Evolutionary conservation across 192 early-diverging fungal genomes (phyloP), one percentile per base, ranked within the genome.

Genomic region (Linnemannia zychae): DNA sequence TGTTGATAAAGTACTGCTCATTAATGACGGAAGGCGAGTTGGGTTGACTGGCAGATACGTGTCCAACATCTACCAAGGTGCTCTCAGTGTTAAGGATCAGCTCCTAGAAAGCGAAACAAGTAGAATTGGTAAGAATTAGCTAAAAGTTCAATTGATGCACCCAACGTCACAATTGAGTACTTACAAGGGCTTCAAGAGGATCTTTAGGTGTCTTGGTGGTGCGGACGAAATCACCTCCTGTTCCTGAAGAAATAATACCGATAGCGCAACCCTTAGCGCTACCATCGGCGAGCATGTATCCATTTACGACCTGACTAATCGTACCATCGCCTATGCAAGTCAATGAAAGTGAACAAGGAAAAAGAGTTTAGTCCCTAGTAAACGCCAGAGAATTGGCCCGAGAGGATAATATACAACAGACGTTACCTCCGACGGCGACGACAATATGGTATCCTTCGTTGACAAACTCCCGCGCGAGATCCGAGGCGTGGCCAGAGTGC

Each of bases 151-250:
- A 4, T 17, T 48, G 24, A n/a, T n/a, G n/a, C n/a, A n/a, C n/a
- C n/a, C n/a, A n/a, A n/a, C n/a, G n/a, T n/a, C n/a, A n/a, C n/a
- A n/a, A n/a, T 13, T 9, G 1, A 28, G 72, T 24, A 15, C 31
- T 75, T 78, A 84, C 81, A 76, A 84, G 67, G 18, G 81, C 81
- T 6, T 78, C 4, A 7, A 84, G 22, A 31, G 81, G 76, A 31
- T 84, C 76, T 72, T 78, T 84, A 7, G 81, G 81, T 5, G 81
- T 84, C 24, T 46, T 33, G 4, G 72, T 84, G 9, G 81, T 77
- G 24, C 81, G 71, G n/a, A 84, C 81, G 48, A 84, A 84, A 65
- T 84, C 81, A 9, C 81, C 81, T 11, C 81, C 81, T 68, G 81
- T 84, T 31, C 81, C 81, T 31, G 76, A 60, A 63, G 76, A 84